Conservation (phyloP, 352 stramenopile genomes). For the Salisapilia sapeloensis region DNA sequence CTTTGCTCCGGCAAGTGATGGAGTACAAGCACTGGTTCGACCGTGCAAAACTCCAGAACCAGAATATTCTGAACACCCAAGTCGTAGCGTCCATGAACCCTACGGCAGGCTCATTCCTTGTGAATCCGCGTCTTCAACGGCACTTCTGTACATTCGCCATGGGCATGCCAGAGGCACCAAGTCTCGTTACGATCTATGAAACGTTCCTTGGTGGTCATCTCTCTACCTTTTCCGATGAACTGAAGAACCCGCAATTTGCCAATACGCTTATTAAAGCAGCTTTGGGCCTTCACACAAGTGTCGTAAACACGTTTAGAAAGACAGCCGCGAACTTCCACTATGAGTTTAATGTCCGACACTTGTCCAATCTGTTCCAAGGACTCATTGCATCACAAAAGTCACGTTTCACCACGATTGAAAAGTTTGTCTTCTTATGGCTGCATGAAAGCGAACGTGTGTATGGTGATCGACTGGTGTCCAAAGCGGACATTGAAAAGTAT, state of each 20-base stretch:
- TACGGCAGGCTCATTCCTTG: constrained; percentile 86
- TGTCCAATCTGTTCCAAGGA: constrained; percentile 93
- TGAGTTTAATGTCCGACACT: constrained; percentile 94
- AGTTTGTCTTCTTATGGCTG: constrained; percentile 91
- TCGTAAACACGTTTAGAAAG: constrained; percentile 87
- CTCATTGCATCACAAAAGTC: constrained; percentile 87
- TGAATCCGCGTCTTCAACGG: constrained; percentile 88
- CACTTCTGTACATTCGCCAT: constrained; percentile 95
- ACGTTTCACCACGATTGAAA: constrained; percentile 84
- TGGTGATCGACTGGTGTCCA: constrained; percentile 86
- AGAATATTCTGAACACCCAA: constrained; percentile 91
- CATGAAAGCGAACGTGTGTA: constrained; percentile 95
- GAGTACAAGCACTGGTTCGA: constrained; percentile 92
- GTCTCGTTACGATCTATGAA: constrained; percentile 92
- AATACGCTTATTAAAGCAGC: constrained; percentile 89
- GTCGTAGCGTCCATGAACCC: constrained; percentile 94
- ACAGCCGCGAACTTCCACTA: constrained; percentile 96
- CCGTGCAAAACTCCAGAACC: constrained; percentile 82
- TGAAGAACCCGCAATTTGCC: constrained; percentile 73
- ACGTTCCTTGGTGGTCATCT: constrained; percentile 92
- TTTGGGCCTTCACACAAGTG: constrained; percentile 81
- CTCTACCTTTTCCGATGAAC: constrained; percentile 78
- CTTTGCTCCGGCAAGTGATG: constrained; percentile 89
- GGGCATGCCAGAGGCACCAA: constrained; percentile 86
- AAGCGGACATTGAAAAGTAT: constrained; percentile 88